Base-by-base conservation (phyloP, 2,329 filamentous ascomycete species). In the Rutstroemia sp. region DNA sequence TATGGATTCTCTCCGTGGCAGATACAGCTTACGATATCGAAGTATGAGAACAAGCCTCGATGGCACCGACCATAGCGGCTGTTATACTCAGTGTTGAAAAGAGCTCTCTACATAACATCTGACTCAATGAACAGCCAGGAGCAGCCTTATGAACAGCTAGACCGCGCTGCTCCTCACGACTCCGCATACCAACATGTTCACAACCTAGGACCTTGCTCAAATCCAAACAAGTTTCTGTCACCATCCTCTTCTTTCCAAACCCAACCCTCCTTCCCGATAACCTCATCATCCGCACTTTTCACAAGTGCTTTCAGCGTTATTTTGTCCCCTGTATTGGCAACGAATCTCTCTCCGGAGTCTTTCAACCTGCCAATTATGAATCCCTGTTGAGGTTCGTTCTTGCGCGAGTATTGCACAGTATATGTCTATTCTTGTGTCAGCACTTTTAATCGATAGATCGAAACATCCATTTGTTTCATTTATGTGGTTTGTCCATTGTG, bases 311-410 rank as follows among this genome's bases (percentile, higher is more conserved):
- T 61, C 58, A 83, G 61, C 1, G 79, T 81, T 10, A 60, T 61
- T 23, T 74, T 73, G 68, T 82, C 77, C 0, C 69, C 78, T 65
- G 81, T 73, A 60, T 84, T 84, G 0, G 81, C 80, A 4, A 84
- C 58, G 60, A 84, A 82, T 0, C 81, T 72, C 54, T 75, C 70
- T 0, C 72, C 72, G 54, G 70, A 75, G 1, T 61, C 64, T 51
- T 69, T 74, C 55, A 85, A 60, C 34, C 78, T 71, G 0, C 81
- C 81, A 0, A 84, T 71, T 2, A 84, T 69, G 64, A 77, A 74
- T 1, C 75, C 81, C 30, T 67, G 65, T 14, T 68, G 54, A 0
- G 81, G 79, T 0, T 64, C 71, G 3, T 78, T 78, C 54, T 78
- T 72, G 3, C 81, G 73, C 25, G 71, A 69, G 63, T 78, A 84